Evolutionary conservation across 768 basidiomycete species (phyloP).

Genomic region (Tubosaeta sp.): DNA sequence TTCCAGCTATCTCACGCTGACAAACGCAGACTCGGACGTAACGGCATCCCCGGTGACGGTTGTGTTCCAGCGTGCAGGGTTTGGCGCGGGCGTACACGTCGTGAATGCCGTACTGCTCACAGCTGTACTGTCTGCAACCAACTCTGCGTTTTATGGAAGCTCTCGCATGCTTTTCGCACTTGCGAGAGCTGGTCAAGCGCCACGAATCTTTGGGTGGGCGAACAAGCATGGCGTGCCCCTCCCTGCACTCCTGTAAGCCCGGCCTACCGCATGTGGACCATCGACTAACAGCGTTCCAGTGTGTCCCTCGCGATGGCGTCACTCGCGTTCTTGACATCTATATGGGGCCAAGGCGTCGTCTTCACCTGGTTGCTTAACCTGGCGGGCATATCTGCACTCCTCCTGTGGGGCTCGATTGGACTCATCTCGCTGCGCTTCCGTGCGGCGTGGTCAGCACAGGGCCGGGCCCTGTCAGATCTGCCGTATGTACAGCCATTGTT

Average conservation of each 20-base stretch:
- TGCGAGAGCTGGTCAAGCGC: slow-evolving; percentile 64
- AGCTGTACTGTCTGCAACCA: slow-evolving; percentile 60
- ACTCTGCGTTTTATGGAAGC: slow-evolving; percentile 63
- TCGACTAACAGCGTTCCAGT: slow-evolving; percentile 22
- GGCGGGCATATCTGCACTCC: slow-evolving; percentile 61
- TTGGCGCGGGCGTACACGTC: slow-evolving; percentile 57
- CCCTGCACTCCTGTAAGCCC: slow-evolving; percentile 46
- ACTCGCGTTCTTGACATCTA: slow-evolving; percentile 53
- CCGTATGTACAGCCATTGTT: slow-evolving; percentile 56
- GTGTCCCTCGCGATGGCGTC: slow-evolving; percentile 45
- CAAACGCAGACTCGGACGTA: slow-evolving; percentile 40
- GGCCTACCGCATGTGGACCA: slow-evolving; percentile 10
- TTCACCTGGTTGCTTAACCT: slow-evolving; percentile 61
- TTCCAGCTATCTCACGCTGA: no score
- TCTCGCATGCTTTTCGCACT: slow-evolving; percentile 58
- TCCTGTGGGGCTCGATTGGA: slow-evolving; percentile 63
- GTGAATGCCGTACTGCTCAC: slow-evolving; percentile 67
- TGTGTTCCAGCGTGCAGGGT: slow-evolving; percentile 58
- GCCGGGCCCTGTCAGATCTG: slow-evolving; percentile 46
- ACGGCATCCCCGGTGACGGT: slow-evolving; percentile 61
- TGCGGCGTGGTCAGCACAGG: slow-evolving; percentile 52
- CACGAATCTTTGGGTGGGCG: slow-evolving; percentile 58
- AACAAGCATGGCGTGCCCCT: slow-evolving; percentile 63
- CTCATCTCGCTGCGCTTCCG: slow-evolving; percentile 59
- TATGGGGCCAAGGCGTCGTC: slow-evolving; percentile 53